Base-by-base conservation (phyloP, 768 basidiomycete species). In the Lactarius indigo region DNA sequence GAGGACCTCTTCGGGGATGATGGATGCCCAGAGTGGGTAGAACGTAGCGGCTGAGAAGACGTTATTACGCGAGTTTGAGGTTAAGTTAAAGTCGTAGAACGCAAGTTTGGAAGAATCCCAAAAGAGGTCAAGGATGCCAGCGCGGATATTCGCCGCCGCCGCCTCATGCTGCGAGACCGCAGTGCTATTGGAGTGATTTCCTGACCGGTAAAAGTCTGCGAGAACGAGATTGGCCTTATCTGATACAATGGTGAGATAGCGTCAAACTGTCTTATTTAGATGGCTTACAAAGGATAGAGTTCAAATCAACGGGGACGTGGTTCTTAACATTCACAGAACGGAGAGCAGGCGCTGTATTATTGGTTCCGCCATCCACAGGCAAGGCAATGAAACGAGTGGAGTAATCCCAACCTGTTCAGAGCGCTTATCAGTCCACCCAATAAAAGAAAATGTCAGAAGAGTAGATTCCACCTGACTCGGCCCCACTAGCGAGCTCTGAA, bases 61-160 rank as follows among this genome's bases (percentile, higher is more conserved):
- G 57, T 71, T 76, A 72, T 86, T 88, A 61, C 89, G 85, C 17
- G 83, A 73, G 59, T 88, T 86, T 2, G 87, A 82, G 8, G 85
- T 88, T 47, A 89, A 75, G 75, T 94, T 92, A 78, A 90, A 97
- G 76, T 96, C 95, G 72, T 96, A 96, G 77, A 96, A 96, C 0
- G 89, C 89, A n/a, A 93, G 80, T 79, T 90, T 91, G 9, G 79
- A 76, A 0, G 85, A 70, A 73, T 96, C 91, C 94, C 95, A 97
- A 76, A 86, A 80, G 10, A 97, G 83, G 74, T 98, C 96, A 41
- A 97, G 78, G 66, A 97, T 85, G 1, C 87, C 94, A 26, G 77
- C 80, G 64, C 85, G 84, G 52, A 93, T 77, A 9, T 78, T 76
- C 0, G 81, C 75, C 0, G 94, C 92, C 3, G 83, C 80, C 28